Base-by-base conservation (phyloP, 2,329 filamentous ascomycete genomes). In the Leptographium flavum region DNA sequence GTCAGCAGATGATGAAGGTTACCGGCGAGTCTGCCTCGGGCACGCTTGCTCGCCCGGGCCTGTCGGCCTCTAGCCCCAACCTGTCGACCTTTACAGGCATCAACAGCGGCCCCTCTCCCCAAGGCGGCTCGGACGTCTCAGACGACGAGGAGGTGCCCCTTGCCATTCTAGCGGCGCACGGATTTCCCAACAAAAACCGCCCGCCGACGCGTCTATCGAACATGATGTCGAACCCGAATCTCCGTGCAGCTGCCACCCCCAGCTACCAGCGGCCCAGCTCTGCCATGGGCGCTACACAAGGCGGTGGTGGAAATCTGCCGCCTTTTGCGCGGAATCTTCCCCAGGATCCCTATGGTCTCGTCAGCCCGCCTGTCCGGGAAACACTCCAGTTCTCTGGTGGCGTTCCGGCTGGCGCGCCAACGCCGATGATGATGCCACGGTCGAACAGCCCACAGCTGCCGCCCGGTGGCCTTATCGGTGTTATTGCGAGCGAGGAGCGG, bases 1-100 rank as follows among this genome's bases (percentile, higher is more conserved):
- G 87, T 47, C 87, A 94, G 60, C 84, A 92, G 62, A 94, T 94
- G 87, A 94, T 90, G 83, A 94, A 94, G 63, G 83, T 92, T 27
- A 93, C 87, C 1, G 87, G 87, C 40, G 85, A 90, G 54, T 65
- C 77, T 21, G 60, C 70, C 5, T 61, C 69, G 11, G 63, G 66
- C 36, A 53, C 62, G 13, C 57, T 65, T 11, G 60, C 70, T 23
- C 74, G 77, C n/a, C 70, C 75, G 14, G 65, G 66, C 42, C 60
- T 80, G 49, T 76, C 75, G 5, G 68, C 71, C 55, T 84, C 80
- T 58, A 74, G 76, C 4, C 77, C 81, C 2, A 79, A 79, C 50
- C 59, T 83, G 19, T 58, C 62, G 3, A 62, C 57, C 46, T 57
- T 60, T 35, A 63, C 62, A 40, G 40, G 33, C 4, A 43, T 4